Conservation (phyloP, 306 rosid species). For the Malus sylvestris region DNA sequence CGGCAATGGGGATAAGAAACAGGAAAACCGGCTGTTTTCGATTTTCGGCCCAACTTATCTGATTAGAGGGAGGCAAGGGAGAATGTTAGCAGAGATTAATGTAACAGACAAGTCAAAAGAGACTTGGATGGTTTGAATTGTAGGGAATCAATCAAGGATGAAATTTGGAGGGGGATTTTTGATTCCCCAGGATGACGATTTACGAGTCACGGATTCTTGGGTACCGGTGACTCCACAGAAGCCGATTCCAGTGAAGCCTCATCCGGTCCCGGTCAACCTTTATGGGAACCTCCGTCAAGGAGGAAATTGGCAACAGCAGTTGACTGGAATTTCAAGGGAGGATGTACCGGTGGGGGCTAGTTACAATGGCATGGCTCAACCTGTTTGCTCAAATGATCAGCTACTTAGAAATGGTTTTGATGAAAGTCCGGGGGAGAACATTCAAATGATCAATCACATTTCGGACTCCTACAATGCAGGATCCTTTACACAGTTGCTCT, state of each 20-base stretch:
- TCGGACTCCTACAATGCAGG: conserved; percentile 8
- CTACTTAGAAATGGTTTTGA: conserved; percentile 9
- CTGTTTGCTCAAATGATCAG: conserved; percentile 17
- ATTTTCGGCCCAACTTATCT: neutral
- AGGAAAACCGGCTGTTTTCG: neutral
- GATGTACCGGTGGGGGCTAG: conserved; percentile 2
- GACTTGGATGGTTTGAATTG: conserved; percentile 7
- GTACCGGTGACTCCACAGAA: conserved; percentile 50
- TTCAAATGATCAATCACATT: conserved; percentile 11
- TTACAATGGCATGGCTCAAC: conserved; percentile 6
- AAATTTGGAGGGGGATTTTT: conserved; percentile 31
- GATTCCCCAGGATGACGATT: conserved; percentile 22
- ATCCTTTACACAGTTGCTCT: conserved; percentile 16
- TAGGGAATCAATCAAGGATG: conserved; percentile 28
- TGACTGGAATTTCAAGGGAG: neutral
- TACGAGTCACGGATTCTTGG: conserved; percentile 31
- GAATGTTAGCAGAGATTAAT: neutral
- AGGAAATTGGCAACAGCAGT: conserved; percentile 26
- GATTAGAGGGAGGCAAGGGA: neutral
- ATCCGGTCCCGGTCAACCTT: conserved; percentile 18
- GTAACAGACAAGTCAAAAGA: neutral
- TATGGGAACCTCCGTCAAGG: conserved; percentile 19
- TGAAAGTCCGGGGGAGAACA: conserved; percentile 13
- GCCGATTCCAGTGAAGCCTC: conserved; percentile 28
- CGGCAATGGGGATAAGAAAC: conserved; percentile 1